phyloP scores from a whole-genome alignment of 441 rosid species.

The Biscutella laevigata region DNA sequence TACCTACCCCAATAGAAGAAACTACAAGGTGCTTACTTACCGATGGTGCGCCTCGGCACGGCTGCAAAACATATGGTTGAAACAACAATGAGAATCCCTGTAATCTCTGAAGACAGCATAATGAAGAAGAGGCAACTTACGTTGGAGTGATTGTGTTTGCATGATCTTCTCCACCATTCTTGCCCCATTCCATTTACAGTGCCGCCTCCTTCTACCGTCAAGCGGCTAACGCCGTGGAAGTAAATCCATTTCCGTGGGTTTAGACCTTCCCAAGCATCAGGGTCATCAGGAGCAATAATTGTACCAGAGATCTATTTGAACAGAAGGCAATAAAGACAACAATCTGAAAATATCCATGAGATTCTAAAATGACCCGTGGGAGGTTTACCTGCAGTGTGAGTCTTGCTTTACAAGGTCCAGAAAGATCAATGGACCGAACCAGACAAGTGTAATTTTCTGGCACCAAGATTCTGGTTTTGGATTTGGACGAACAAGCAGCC shows the following conservation, averaged over 20 bases:
- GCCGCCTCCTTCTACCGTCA: conserved; percentile 72
- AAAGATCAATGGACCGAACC: conserved; percentile 51
- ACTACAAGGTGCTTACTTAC: conserved; percentile 31
- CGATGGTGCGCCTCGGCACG: conserved; percentile 83
- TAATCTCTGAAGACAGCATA: conserved; percentile 17
- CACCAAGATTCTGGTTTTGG: conserved; percentile 40
- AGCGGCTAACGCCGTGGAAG: conserved; percentile 64
- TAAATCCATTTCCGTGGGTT: conserved; percentile 76
- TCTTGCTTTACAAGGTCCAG: conserved; percentile 78
- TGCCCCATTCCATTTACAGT: conserved; percentile 69
- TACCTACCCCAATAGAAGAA: background rate
- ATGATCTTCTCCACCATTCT: conserved; percentile 78
- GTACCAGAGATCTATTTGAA: conserved; percentile 57
- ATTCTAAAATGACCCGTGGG: background rate
- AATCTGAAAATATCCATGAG: background rate
- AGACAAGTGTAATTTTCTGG: conserved; percentile 51
- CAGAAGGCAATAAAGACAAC: background rate
- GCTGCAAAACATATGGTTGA: conserved; percentile 44
- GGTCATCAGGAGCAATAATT: conserved; percentile 69
- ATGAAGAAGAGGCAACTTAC: conserved; percentile 6
- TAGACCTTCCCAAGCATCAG: conserved; percentile 61
- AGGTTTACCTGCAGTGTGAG: conserved; percentile 52
- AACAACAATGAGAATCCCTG: background rate
- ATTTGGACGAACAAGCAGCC: conserved; percentile 57
- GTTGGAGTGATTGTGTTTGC: conserved; percentile 49